phyloP scores from a whole-genome alignment of 2,329 filamentous ascomycete species.

The Sporothrix dimorphospora region DNA sequence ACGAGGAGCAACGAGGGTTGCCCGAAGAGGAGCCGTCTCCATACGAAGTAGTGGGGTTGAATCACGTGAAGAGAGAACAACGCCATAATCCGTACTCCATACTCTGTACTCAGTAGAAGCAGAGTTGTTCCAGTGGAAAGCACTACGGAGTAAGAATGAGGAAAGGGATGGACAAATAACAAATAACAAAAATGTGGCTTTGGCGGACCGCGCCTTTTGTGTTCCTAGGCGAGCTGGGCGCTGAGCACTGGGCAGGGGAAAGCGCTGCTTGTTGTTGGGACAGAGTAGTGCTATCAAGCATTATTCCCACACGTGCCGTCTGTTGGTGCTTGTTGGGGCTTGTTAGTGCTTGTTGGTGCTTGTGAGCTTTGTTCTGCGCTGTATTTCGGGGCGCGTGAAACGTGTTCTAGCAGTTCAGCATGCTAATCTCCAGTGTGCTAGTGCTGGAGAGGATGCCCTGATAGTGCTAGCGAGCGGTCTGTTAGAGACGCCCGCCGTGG shows the following conservation, averaged over 20 bases:
- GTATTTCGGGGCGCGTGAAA: neutral
- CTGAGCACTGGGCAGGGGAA: neutral
- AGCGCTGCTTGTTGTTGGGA: no score
- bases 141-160: no score
- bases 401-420: neutral
- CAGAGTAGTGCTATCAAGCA: no score
- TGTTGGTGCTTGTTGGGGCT: neutral
- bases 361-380: no score
- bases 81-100: no score
- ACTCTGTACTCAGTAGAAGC: no score
- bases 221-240: neutral
- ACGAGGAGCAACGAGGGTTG: neutral
- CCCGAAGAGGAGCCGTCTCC: no score
- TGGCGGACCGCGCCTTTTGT: neutral
- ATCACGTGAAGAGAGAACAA: no score
- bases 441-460: neutral
- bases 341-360: no score
- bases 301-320: conserved; percentile 16
- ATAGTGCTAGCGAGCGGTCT: neutral
- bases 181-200: neutral
- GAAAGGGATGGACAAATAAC: neutral
- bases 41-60: no score
- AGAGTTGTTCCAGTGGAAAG: neutral
- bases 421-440: neutral
- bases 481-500: no score